These are phyloP conservation scores for Solioccasus polychromus DNA, from an alignment of 768 basidiomycete genomes.

Conservation along the genomic window DNA sequence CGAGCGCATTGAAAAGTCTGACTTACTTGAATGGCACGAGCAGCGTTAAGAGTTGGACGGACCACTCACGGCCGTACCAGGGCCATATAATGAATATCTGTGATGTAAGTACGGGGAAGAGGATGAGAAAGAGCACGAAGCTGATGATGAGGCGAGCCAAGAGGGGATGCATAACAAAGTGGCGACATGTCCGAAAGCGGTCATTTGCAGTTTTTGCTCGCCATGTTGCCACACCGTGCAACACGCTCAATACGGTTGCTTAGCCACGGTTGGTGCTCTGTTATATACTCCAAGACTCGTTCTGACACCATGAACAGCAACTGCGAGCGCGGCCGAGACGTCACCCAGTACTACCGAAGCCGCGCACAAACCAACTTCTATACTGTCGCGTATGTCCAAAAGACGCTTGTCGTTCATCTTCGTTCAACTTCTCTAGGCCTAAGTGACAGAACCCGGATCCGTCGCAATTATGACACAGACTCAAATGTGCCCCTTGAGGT, in stretches of 20 bases:
- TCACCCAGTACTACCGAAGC: neutral
- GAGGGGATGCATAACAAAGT: constrained; percentile 40
- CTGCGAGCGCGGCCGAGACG: neutral
- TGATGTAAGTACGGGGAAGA: constrained; percentile 84
- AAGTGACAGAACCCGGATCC: constrained; percentile 9
- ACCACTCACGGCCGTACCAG: constrained; percentile 79
- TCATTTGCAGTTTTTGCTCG: constrained; percentile 1
- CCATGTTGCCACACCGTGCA: constrained; percentile 19
- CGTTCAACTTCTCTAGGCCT: constrained; percentile 11
- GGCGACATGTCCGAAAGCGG: constrained; percentile 9
- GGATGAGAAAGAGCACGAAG: constrained; percentile 68
- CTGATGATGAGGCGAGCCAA: constrained; percentile 64
- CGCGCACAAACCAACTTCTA: neutral
- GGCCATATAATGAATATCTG: constrained; percentile 92
- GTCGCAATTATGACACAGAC: constrained; percentile 6
- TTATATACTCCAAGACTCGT: neutral
- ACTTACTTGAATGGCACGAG: constrained; percentile 89
- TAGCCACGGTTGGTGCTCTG: too few relatives aligned
- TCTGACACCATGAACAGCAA: constrained; percentile 9
- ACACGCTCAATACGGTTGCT: constrained; percentile 7
- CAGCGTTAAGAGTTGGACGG: constrained; percentile 71
- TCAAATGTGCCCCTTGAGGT: neutral
- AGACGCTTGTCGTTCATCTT: neutral
- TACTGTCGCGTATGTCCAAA: constrained; percentile 24
- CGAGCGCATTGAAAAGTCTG: neutral